Conservation (phyloP, 345 rosid genomes). For the Lepidium sativum region DNA sequence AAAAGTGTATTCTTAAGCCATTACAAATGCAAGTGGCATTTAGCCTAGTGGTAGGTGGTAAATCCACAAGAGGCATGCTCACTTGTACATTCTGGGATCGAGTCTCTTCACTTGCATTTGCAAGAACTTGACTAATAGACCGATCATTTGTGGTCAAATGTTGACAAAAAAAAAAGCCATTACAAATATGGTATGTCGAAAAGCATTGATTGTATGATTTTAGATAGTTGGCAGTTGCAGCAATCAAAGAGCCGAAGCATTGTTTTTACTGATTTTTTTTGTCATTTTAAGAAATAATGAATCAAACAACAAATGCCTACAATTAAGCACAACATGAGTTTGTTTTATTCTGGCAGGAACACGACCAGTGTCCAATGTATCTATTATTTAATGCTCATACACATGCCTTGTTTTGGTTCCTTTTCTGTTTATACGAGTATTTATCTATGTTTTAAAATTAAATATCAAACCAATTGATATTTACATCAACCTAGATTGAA, state of each 20-base stretch:
- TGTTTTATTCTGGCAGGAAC: conserved; percentile 16
- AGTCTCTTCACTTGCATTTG: no score
- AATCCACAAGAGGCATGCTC: no score
- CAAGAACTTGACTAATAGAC: no score
- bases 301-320: conserved; percentile 1
- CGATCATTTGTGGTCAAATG: no score
- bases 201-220: neutral
- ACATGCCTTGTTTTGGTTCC: conserved; percentile 11
- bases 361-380: neutral
- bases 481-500: no score
- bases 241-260: neutral
- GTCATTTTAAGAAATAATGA: conserved; percentile 11
- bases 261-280: neutral
- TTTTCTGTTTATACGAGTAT: neutral
- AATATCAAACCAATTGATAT: no score
- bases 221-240: conserved; percentile 14
- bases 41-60: no score
- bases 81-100: no score
- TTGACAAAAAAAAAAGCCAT: no score
- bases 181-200: neutral
- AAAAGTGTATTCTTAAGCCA: neutral
- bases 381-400: neutral
- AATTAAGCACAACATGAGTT: conserved; percentile 12
- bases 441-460: neutral
- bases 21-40: no score